A percentile compares a stretch with the other conserved stretches of the same genome.
These are phyloP conservation scores for Rhypophila decipiens DNA, from an alignment of 495 filamentous ascomycete genomes.

Conservation along the genomic window DNA sequence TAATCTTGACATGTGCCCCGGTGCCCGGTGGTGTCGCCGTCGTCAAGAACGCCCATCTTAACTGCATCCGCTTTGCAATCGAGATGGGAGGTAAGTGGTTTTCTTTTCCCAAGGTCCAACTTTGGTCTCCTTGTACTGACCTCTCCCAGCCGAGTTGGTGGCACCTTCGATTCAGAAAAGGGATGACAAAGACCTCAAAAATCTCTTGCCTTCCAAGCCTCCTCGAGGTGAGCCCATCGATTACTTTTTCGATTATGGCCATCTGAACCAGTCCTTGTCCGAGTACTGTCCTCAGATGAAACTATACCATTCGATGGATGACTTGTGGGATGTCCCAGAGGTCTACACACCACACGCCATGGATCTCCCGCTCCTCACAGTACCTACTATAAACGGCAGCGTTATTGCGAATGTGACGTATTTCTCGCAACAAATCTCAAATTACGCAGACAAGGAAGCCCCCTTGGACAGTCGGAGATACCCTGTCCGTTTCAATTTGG, in stretches of 20 bases:
- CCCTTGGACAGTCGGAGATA: constrained; percentile 5
- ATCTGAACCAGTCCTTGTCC: constrained; percentile 23
- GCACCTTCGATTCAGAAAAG: constrained; percentile 22
- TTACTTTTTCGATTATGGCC: constrained; percentile 29
- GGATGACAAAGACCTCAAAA: constrained; percentile 7
- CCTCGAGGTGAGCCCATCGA: constrained; percentile 16
- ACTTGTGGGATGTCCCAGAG: constrained; percentile 20
- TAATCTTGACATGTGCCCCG: constrained; percentile 28
- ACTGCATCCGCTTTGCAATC: constrained; percentile 31
- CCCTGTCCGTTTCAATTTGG: constrained; percentile 20
- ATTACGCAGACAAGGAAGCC: constrained; percentile 10
- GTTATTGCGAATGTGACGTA: constrained; percentile 13
- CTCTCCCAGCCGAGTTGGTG: constrained; percentile 23
- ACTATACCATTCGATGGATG: constrained; percentile 20
- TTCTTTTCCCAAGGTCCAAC: not conserved
- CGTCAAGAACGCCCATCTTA: constrained; percentile 27
- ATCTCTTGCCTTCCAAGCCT: constrained; percentile 9
- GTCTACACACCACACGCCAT: constrained; percentile 10
- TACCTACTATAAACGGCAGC: constrained; percentile 5
- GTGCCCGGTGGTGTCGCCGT: constrained; percentile 20
- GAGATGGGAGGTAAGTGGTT: constrained; percentile 27
- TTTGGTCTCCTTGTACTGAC: not conserved
- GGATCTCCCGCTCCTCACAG: constrained; percentile 2
- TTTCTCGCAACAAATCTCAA: constrained; percentile 12
- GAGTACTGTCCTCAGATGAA: constrained; percentile 30